Base-by-base conservation (phyloP, 164 flowering plant genomes). In the Liquidambar formosana region DNA sequence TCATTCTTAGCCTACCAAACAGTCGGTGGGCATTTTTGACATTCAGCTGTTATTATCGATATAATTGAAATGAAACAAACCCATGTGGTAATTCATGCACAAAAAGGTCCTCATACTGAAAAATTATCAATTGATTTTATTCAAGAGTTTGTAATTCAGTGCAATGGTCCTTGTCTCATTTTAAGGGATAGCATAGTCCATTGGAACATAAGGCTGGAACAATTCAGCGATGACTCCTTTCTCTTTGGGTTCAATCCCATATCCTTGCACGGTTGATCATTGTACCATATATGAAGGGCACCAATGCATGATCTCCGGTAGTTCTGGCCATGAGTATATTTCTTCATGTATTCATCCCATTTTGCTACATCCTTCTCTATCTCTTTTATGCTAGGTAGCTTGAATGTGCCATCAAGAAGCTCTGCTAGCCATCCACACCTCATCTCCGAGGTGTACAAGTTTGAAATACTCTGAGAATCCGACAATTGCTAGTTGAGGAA, bases 191-290 rank as follows among this genome's bases (percentile, higher is more conserved):
- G 60, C 59, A 53, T 89, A 89, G 52, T 91, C 96, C 69, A 49
- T 4, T 4, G 92, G 86, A 5, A 86, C 88, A 70, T 89, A 88
- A 16, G 92, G 94, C 61, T 77, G 68, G 51, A 91, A 86, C 43
- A 79, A 21, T 4, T 91, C 90, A 38, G 83, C 76, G 0, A 83
- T 67, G 25, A 79, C 57, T 80, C 81, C 77, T 91, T 91, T 28
- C 92, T 74, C 41, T 63, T 81, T 1, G 88, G 88, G 53, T 85
- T 86, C 83, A 80, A 83, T 47, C 88, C 86, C 89, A 89, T 85
- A 67, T 91, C 97, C 71, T 73, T 83, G 84, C 89, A 89, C 10
- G 89, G 61, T 62, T 80, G 89, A 73, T 88, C 94, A 73, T 81
- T 86, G 79, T 86, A 86, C 94, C 96, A 86, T n/a, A 87, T 84